These are phyloP conservation scores for Talaromyces funiculosus DNA, from an alignment of 2,329 filamentous ascomycete genomes.

Conservation along the genomic window DNA sequence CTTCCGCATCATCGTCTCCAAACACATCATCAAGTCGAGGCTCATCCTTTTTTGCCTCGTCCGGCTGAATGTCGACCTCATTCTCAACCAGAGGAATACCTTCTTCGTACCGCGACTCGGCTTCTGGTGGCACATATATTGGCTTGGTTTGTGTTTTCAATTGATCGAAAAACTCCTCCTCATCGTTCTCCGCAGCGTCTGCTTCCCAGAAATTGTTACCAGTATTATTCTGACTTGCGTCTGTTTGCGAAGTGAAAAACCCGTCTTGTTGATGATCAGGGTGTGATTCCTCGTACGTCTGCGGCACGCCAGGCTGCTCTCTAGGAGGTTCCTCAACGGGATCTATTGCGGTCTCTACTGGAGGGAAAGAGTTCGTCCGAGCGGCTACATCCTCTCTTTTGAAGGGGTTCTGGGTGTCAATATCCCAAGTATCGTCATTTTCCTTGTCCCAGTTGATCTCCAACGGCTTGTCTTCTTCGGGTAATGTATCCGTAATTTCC, in stretches of 20 bases:
- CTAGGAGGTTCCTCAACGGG: neutral
- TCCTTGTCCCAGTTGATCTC: conserved; percentile 10
- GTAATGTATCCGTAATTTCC: neutral
- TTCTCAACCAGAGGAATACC: conserved; percentile 57
- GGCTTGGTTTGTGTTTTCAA: conserved; percentile 38
- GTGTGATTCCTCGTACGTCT: neutral
- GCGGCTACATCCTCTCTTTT: conserved; percentile 13
- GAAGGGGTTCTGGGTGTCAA: conserved; percentile 12
- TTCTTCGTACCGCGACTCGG: conserved; percentile 62
- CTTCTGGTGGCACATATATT: conserved; percentile 33
- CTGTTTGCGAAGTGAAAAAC: conserved; percentile 9
- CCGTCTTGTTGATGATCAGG: neutral
- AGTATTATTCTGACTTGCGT: conserved; percentile 15
- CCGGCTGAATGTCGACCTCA: conserved; percentile 17
- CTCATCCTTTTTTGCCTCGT: conserved; percentile 23
- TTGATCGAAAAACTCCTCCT: conserved; percentile 58
- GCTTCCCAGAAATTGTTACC: conserved; percentile 40
- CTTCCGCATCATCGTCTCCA: conserved; percentile 35
- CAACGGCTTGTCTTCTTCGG: neutral
- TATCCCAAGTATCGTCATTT: neutral
- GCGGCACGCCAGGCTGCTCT: neutral
- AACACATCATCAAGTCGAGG: conserved; percentile 28
- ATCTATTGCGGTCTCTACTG: neutral
- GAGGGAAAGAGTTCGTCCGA: conserved; percentile 18
- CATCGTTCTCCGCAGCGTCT: conserved; percentile 45